Conservation (phyloP, 2,329 filamentous ascomycete genomes). For the Mycosphaerella arachidis region DNA sequence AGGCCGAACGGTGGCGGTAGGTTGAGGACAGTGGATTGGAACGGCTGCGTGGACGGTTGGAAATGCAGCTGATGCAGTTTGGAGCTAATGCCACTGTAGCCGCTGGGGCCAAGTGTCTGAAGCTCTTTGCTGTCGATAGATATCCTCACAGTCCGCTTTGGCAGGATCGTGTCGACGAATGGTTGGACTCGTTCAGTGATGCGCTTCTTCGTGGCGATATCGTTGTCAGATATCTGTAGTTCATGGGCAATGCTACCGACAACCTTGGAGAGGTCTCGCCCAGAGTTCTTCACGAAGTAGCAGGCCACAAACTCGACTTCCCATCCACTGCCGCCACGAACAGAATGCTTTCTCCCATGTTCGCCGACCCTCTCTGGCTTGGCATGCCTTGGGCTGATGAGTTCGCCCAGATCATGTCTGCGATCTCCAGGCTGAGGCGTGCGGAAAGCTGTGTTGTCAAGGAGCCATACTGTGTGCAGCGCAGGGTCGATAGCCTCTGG, state of each 20-base stretch:
- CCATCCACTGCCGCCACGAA: conserved; percentile 51
- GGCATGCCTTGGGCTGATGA: conserved; percentile 17
- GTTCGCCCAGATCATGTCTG: conserved; percentile 18
- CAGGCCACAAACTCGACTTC: conserved; percentile 78
- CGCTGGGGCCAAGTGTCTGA: conserved; percentile 33
- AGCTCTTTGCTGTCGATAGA: conserved; percentile 46
- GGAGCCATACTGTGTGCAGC: conserved; percentile 76
- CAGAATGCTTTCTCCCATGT: conserved; percentile 14
- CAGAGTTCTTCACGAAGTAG: conserved; percentile 70
- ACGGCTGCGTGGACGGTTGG: conserved; percentile 11
- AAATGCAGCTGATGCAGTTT: conserved; percentile 30
- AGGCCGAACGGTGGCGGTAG: conserved; percentile 33
- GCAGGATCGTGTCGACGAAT: conserved; percentile 71
- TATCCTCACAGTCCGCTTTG: conserved; percentile 64
- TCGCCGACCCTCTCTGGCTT: conserved; percentile 31
- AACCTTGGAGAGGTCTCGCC: conserved; percentile 61
- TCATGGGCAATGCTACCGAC: conserved; percentile 67
- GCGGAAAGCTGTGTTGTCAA: conserved; percentile 83
- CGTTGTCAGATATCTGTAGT: conserved; percentile 55
- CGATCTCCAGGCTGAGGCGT: conserved; percentile 27
- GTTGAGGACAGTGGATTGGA: conserved; percentile 22
- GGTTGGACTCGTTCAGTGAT: conserved; percentile 68
- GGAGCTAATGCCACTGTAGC: conserved; percentile 31
- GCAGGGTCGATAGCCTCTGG: conserved; percentile 49
- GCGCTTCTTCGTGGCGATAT: conserved; percentile 53